phyloP scores from a whole-genome alignment of 306 rosid genomes.

The Arachis hypogaea region DNA sequence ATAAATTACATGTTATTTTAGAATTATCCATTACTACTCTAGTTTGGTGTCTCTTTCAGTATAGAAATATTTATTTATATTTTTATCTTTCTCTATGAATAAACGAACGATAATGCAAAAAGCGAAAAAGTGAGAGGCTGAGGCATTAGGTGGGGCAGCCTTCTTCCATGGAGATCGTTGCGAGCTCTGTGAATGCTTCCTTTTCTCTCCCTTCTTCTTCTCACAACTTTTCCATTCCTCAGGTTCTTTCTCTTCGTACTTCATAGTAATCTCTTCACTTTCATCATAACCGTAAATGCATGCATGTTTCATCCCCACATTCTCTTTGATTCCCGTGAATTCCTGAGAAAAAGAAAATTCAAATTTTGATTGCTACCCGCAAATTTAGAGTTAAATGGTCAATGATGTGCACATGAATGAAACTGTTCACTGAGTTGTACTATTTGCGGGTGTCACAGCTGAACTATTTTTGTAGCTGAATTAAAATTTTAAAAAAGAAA shows the following conservation, averaged over 20 bases:
- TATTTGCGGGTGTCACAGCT: constrained; percentile 49
- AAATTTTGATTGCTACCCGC: constrained; percentile 1
- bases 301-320: neutral
- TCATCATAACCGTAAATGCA: neutral
- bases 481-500: neutral
- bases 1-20: too few relatives aligned
- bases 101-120: constrained; percentile 39
- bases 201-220: constrained; percentile 41
- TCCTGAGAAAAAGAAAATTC: neutral
- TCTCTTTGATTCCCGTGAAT: constrained; percentile 13
- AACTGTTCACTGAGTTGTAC: constrained; percentile 12
- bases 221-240: constrained; percentile 36
- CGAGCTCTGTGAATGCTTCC: constrained; percentile 51
- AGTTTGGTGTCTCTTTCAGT: too few relatives aligned
- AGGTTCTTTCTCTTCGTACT: constrained; percentile 41
- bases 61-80: neutral
- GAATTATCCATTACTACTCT: too few relatives aligned
- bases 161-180: constrained; percentile 62
- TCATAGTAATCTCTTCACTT: neutral
- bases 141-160: constrained; percentile 31
- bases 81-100: neutral
- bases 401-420: neutral
- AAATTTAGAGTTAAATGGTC: constrained; percentile 9
- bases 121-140: neutral
- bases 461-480: neutral